These are phyloP conservation scores for Exserohilum rostratum DNA, from an alignment of 2,329 filamentous ascomycete genomes.

Conservation along the genomic window DNA sequence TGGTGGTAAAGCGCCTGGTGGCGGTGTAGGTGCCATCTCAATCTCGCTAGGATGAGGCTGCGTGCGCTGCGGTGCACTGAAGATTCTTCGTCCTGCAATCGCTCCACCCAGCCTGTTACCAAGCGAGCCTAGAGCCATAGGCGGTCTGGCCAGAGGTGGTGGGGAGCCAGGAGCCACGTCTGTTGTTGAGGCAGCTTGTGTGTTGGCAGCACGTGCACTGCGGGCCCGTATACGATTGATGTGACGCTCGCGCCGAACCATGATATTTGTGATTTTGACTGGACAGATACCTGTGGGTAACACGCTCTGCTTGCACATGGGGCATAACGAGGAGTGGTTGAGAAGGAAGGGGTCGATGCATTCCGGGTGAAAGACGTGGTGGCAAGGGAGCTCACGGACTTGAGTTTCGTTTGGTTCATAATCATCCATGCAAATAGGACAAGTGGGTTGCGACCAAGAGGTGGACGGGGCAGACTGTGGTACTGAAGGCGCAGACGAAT, in stretches of 20 bases:
- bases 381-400: slow-evolving; percentile 85
- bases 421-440: slow-evolving; percentile 87
- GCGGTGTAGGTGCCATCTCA: slow-evolving; percentile 33
- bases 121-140: slow-evolving; percentile 29
- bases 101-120: slow-evolving; percentile 33
- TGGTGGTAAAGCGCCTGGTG: neutral
- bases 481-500: slow-evolving; percentile 26
- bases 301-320: slow-evolving; percentile 85
- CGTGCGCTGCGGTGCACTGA: slow-evolving; percentile 36
- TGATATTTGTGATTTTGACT: slow-evolving; percentile 69
- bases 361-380: slow-evolving; percentile 90
- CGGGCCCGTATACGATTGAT: slow-evolving; percentile 66
- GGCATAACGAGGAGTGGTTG: slow-evolving; percentile 82
- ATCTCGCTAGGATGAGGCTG: slow-evolving; percentile 34
- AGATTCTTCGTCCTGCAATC: slow-evolving; percentile 36
- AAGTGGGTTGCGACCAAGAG: slow-evolving; percentile 74
- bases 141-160: slow-evolving; percentile 7
- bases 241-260: slow-evolving; percentile 81
- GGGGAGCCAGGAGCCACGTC: neutral
- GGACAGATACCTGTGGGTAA: slow-evolving; percentile 68
- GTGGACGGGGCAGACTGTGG: slow-evolving; percentile 15
- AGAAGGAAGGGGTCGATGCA: slow-evolving; percentile 88
- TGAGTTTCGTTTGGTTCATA: slow-evolving; percentile 72
- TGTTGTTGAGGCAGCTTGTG: slow-evolving; percentile 4
- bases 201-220: slow-evolving; percentile 16